Base-by-base conservation (phyloP, 345 rosid genomes). In the Moricandia arvensis region DNA sequence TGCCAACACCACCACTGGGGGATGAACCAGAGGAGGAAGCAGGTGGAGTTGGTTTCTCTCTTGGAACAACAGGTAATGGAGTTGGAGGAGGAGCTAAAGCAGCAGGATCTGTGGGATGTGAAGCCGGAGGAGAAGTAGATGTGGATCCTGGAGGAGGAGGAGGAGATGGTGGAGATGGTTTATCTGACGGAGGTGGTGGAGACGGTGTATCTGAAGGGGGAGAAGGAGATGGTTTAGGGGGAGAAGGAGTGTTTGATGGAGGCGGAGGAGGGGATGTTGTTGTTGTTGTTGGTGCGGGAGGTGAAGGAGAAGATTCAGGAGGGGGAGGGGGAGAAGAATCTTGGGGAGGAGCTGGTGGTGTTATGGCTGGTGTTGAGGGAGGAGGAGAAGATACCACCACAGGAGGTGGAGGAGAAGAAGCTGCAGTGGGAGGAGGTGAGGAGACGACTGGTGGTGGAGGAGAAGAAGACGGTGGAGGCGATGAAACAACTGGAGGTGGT, bases 11-110 rank as follows among this genome's bases (percentile, higher is more conserved):
- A 43, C 82, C 77, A 3, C 21, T 60, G 4, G 0, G 7, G 0
- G 73, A 17, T 16, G 86, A 53, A 41, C 43, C 41, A 4, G 96
- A 71, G 7, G 82, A 27, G 26, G 74, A 27, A 85, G 47, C 4
- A 77, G 81, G 51, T 57, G 80, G 76, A 33, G 96, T 88, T 55
- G 91, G 98, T 79, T 90, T 91, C 82, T 91, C 92, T 0, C 83
- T 79, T 9, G 95, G 97, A 79, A 84, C 69, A 71, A 82, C 59
- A 53, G 99, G 97, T 49, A 85, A 76, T 15, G 93, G 81, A 51
- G 93, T 49, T n/a, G 79, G 57, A 59, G 89, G 84, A 84, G 87
- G 84, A 84, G 86, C 83, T 62, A 91, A 83, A 61, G 91, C 84
- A 72, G 91, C 78, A 60, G 66, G 66, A 76, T 80, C 75, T 8